These are phyloP conservation scores for Didymella lethalis DNA, from an alignment of 2,329 filamentous ascomycete species.

Conservation along the genomic window DNA sequence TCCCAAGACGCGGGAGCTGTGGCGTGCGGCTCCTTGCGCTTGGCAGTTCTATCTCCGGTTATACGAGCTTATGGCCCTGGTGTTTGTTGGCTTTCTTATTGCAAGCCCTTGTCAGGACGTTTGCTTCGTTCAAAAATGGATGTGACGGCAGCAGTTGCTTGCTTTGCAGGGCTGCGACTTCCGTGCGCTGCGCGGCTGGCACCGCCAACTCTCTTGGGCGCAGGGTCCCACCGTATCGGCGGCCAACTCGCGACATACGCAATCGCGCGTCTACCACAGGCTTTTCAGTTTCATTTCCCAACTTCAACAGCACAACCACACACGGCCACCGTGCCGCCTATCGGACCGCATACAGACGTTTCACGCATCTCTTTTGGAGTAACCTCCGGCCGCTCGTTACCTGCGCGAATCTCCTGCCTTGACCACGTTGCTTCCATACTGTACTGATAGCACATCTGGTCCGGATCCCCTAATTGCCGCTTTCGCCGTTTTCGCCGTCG, in stretches of 20 bases:
- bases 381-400: conserved; percentile 35
- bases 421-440: conserved; percentile 29
- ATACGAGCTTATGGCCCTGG: conserved; percentile 8
- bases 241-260: conserved; percentile 29
- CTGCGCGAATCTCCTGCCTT: conserved; percentile 24
- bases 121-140: not conserved
- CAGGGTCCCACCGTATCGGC: conserved; percentile 20
- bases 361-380: conserved; percentile 20
- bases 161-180: conserved; percentile 20
- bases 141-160: conserved; percentile 3
- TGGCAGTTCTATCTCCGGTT: conserved; percentile 19
- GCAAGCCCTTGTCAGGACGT: not conserved
- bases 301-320: conserved; percentile 8
- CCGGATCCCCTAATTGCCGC: conserved; percentile 16
- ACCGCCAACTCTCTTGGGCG: conserved; percentile 24
- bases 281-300: conserved; percentile 21
- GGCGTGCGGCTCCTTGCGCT: conserved; percentile 23
- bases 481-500: conserved; percentile 5
- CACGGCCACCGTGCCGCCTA: conserved; percentile 7
- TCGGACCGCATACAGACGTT: conserved; percentile 15
- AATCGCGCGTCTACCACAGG: conserved; percentile 29
- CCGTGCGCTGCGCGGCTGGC: conserved; percentile 21
- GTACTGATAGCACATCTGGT: conserved; percentile 1
- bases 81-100: not conserved
- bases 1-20: conserved; percentile 10